Conservation (phyloP, 352 stramenopile species). For the Phytophthora crassamura region DNA sequence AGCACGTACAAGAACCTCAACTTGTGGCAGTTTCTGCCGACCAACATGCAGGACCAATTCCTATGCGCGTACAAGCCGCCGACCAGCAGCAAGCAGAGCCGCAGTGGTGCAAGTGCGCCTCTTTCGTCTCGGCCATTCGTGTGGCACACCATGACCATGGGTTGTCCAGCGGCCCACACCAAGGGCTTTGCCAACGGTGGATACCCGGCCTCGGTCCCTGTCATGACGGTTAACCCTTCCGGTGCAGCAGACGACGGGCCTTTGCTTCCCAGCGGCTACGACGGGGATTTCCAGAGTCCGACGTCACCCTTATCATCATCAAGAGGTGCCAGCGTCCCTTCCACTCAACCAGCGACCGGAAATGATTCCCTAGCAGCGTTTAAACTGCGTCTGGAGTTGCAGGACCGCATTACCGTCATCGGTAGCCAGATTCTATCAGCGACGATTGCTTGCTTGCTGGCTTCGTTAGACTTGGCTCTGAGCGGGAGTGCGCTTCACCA, state of each 20-base stretch:
- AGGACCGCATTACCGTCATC: conserved; percentile 77
- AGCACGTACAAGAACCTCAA: conserved; percentile 87
- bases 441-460: conserved; percentile 66
- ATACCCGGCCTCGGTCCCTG: conserved; percentile 38
- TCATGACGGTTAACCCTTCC: conserved; percentile 34
- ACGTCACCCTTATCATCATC: conserved; percentile 43
- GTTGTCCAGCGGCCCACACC: conserved; percentile 77
- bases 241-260: conserved; percentile 42
- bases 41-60: conserved; percentile 90
- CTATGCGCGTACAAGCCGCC: conserved; percentile 61
- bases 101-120: conserved; percentile 21
- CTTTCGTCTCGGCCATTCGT: conserved; percentile 52
- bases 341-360: conserved; percentile 19
- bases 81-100: conserved; percentile 12
- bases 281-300: conserved; percentile 29
- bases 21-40: conserved; percentile 81
- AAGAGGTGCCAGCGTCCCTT: conserved; percentile 4
- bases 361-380: conserved; percentile 62
- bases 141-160: conserved; percentile 91
- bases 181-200: conserved; percentile 83
- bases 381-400: conserved; percentile 71
- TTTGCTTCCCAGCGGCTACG: conserved; percentile 31
- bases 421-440: conserved; percentile 80
- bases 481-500: conserved; percentile 65
- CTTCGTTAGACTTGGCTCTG: conserved; percentile 69